Evolutionary conservation across 2,329 filamentous ascomycete genomes (phyloP).

Genomic region (Elsinoe arachidis): DNA sequence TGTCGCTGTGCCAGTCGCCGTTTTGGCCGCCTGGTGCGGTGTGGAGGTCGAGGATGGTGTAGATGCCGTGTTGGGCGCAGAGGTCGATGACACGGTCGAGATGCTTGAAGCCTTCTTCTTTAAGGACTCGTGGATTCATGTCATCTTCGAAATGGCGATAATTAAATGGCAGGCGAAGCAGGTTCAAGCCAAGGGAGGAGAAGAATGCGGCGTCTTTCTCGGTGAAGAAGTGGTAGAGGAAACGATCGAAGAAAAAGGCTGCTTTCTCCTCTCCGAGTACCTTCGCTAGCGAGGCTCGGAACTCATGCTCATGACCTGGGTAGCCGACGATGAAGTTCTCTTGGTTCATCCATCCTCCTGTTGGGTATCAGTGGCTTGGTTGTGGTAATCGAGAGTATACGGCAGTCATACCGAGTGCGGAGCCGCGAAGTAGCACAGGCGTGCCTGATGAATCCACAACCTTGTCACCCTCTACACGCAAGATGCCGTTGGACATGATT

Average conservation of each 20-base stretch:
- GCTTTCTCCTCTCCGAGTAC: slow-evolving; percentile 49
- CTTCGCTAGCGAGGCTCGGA: slow-evolving; percentile 45
- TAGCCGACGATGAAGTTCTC: slow-evolving; percentile 59
- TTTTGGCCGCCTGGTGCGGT: slow-evolving; percentile 43
- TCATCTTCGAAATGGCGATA: slow-evolving; percentile 48
- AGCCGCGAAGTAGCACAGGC: slow-evolving; percentile 40
- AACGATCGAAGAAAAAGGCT: slow-evolving; percentile 52
- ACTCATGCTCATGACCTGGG: slow-evolving; percentile 49
- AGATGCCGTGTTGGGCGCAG: slow-evolving; percentile 41
- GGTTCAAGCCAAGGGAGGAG: slow-evolving; percentile 48
- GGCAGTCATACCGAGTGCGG: slow-evolving; percentile 26
- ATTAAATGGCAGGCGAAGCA: slow-evolving; percentile 53
- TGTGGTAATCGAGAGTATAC: background rate
- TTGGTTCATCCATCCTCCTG: slow-evolving; percentile 40
- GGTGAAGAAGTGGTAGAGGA: slow-evolving; percentile 51
- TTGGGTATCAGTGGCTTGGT: background rate
- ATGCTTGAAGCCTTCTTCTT: slow-evolving; percentile 41
- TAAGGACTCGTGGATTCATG: slow-evolving; percentile 41
- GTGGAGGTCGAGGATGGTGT: slow-evolving; percentile 45
- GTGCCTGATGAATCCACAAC: slow-evolving; percentile 41
- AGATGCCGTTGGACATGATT: slow-evolving; percentile 28
- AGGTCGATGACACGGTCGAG: slow-evolving; percentile 43
- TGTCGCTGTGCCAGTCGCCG: slow-evolving; percentile 45
- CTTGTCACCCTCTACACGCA: slow-evolving; percentile 35
- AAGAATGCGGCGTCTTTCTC: slow-evolving; percentile 52